Evolutionary conservation across 2,329 filamentous ascomycete species (phyloP).

Genomic region (Fusarium sp.): DNA sequence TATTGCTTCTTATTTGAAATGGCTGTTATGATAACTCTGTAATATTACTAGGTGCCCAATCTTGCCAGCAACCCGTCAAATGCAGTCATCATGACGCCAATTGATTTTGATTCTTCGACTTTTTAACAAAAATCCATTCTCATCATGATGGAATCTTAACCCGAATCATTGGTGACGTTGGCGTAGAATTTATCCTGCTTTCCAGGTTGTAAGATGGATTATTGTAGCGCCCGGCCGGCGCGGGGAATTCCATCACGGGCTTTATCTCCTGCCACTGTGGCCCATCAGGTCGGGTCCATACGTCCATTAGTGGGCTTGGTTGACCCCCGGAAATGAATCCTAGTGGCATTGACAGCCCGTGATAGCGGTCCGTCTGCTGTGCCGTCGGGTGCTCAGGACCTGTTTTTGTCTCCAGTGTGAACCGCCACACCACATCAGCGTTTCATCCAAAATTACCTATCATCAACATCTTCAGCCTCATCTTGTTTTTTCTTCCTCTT

Average conservation of each 20-base stretch:
- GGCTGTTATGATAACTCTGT: not conserved
- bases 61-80: not conserved
- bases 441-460: slow-evolving; percentile 26
- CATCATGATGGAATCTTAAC: slow-evolving; percentile 13
- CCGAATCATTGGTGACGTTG: slow-evolving; percentile 15
- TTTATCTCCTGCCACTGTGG: slow-evolving; percentile 6
- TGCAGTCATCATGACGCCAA: slow-evolving; percentile 21
- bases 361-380: slow-evolving; percentile 11
- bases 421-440: slow-evolving; percentile 33
- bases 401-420: slow-evolving; percentile 24
- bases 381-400: slow-evolving; percentile 10
- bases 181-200: slow-evolving; percentile 5
- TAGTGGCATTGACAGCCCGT: not conserved
- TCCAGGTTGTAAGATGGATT: slow-evolving; percentile 9
- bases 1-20: slow-evolving; percentile 16
- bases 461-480: slow-evolving; percentile 33
- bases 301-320: not conserved
- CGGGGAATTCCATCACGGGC: slow-evolving; percentile 13
- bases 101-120: not conserved
- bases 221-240: slow-evolving; percentile 8
- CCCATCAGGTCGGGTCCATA: not conserved
- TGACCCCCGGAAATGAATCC: slow-evolving; percentile 12
- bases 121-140: slow-evolving; percentile 12
- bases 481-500: not conserved
- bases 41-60: not conserved